Evolutionary conservation across 768 basidiomycete species (phyloP), one percentile per base, ranked within the genome.

Genomic region (Boletus edulis): DNA sequence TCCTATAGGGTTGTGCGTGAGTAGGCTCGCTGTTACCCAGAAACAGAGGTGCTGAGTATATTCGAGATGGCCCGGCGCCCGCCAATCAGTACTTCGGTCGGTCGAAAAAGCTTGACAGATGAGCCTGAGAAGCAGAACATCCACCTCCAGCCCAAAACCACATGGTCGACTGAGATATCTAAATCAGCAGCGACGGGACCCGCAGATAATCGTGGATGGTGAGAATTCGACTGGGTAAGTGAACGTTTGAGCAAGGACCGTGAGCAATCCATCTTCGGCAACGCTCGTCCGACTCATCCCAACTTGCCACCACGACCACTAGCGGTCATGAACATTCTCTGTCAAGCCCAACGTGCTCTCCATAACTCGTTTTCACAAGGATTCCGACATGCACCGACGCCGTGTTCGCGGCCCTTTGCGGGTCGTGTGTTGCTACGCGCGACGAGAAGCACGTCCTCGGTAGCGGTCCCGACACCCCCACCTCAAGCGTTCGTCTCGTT

Each of bases 401-500:
- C 53, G 20, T 59, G 51, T 5, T 58, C 47, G 32, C 59, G 20
- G 22, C 31, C 22, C 11, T 51, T 44, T n/a, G 35, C 43, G 4
- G 29, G 53, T 44, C 52, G 43, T 13, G 2, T 40, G 11, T 24
- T 39, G n/a, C 44, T 41, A 42, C 34, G 31, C 17, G n/a, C 34
- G 24, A 53, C 42, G 43, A 60, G 63, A 56, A 18, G 39, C 18
- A 44, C 63, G 40, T 67, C 59, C 17, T 58, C 54, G 14, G 32
- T 55, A 45, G 49, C 63, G 14, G n/a, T 46, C 46, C 49, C 49
- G 29, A 42, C 46, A 38, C 40, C 44, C 17, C 45, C 17, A 39
- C n/a, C 42, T 27, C 64, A 66, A 48, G 49, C 44, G 66, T 67
- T 55, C 62, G 66, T 64, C 49, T 56, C 38, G 29, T 52, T 56